Evolutionary conservation across 129 eudicot species (phyloP), one percentile per base, ranked within the genome.

Genomic region (Tanacetum coccineum): DNA sequence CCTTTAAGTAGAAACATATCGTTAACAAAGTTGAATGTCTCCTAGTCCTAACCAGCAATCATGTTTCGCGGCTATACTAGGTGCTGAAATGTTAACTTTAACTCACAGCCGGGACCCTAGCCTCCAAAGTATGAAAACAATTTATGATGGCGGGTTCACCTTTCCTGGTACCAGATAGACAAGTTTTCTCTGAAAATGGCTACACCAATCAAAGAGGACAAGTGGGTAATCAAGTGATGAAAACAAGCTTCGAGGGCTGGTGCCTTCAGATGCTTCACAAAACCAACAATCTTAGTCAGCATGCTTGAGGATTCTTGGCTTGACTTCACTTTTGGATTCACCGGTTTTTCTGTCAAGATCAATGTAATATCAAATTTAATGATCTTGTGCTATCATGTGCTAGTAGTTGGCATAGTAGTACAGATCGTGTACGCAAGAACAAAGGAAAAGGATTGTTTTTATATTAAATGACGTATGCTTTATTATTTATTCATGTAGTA

Each of bases 291-390:
- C 62, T 55, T 80, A 51, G 60, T 77, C 89, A 21, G 87, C 87
- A 7, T 81, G 65, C 77, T 59, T 84, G 78, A 80, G 85, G 39
- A 90, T 85, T 53, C 80, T 84, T 40, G 81, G 90, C 62, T 90
- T 87, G 40, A 74, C 84, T 42, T 64, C 80, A 58, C 78, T 87
- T 72, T 76, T 87, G 17, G 90, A 87, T 56, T 84, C 95, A 46
- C 87, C 87, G 14, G 83, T 84, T 77, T 84, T 84, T 59, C 79
- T 87, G 66, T 72, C 87, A 2, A 87, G n/a, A n/a, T n/a, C n/a
- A n/a, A n/a, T n/a, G n/a, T n/a, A n/a, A n/a, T n/a, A n/a, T n/a
- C n/a, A n/a, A n/a, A n/a, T n/a, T n/a, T n/a, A n/a, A n/a, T n/a
- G n/a, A n/a, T n/a, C n/a, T n/a, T n/a, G n/a, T n/a, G n/a, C n/a